A percentile compares a stretch with the other conserved stretches of the same genome.
Conservation (phyloP, 768 basidiomycete genomes). For the Boletus fagicola region DNA sequence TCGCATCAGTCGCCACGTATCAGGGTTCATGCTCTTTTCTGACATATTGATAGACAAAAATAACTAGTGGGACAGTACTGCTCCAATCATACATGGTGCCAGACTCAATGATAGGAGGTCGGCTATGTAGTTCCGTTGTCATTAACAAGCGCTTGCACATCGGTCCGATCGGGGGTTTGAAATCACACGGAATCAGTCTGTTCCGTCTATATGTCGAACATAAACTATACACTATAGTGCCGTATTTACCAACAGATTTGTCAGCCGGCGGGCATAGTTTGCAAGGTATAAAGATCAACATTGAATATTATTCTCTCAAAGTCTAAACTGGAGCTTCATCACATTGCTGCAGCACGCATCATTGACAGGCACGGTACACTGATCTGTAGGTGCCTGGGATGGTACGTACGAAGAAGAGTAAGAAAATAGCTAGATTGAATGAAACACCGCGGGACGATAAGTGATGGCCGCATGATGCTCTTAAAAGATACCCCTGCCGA, state of each 20-base stretch:
- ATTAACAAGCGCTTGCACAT: not conserved
- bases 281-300: not conserved
- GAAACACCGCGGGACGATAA: not conserved
- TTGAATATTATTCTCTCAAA: not conserved
- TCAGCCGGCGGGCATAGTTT: not conserved
- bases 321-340: not conserved
- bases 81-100: not conserved
- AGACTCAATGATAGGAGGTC: not conserved
- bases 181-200: not conserved
- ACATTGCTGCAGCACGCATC: not conserved
- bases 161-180: not conserved
- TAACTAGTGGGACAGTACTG: not conserved
- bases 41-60: not conserved
- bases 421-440: not conserved
- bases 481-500: too few species aligned
- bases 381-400: not conserved
- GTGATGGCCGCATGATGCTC: too few species aligned
- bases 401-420: not conserved
- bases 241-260: not conserved
- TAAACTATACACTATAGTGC: not conserved
- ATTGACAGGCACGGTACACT: too few species aligned
- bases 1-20: not conserved
- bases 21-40: not conserved
- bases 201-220: not conserved
- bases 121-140: too few species aligned